Conservation (phyloP, 2,329 filamentous ascomycete species). For the Zasmidium citrigriseum region DNA sequence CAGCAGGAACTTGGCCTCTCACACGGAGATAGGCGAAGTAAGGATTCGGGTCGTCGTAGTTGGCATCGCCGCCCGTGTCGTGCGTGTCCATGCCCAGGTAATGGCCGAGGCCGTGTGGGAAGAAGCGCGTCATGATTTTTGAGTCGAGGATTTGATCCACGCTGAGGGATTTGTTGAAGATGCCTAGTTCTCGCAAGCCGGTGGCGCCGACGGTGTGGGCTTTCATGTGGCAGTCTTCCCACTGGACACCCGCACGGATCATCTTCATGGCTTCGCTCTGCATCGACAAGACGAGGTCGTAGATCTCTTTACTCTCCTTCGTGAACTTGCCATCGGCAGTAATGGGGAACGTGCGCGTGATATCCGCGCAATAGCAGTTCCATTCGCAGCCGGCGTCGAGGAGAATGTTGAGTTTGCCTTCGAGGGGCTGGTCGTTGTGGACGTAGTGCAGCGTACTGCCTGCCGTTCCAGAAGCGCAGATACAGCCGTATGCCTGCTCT, state of each 20-base stretch:
- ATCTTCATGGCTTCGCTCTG: conserved; percentile 74
- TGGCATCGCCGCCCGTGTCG: conserved; percentile 50
- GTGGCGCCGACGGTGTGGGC: conserved; percentile 82
- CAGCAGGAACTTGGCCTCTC: conserved; percentile 49
- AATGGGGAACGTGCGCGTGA: conserved; percentile 87
- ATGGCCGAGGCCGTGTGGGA: conserved; percentile 54
- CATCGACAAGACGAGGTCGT: conserved; percentile 74
- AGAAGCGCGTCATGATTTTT: conserved; percentile 50
- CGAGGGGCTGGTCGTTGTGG: conserved; percentile 70
- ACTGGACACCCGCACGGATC: conserved; percentile 72
- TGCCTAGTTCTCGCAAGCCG: conserved; percentile 73
- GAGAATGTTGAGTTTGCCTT: conserved; percentile 74
- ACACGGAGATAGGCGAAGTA: conserved; percentile 88
- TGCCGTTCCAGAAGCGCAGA: conserved; percentile 77
- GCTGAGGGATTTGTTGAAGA: conserved; percentile 52
- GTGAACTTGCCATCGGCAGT: conserved; percentile 63
- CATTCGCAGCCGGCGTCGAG: conserved; percentile 74
- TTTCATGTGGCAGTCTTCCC: conserved; percentile 78
- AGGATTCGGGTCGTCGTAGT: conserved; percentile 68
- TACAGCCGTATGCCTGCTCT: conserved; percentile 84
- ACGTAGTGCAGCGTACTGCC: conserved; percentile 88
- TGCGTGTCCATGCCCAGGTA: conserved; percentile 57
- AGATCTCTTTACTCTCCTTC: conserved; percentile 63
- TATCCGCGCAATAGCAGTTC: conserved; percentile 55
- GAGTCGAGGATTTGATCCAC: conserved; percentile 48